Evolutionary conservation across 148 eudicot species (phyloP), one percentile per base, ranked within the genome.

Genomic region (Vaccinium vitisidaea): DNA sequence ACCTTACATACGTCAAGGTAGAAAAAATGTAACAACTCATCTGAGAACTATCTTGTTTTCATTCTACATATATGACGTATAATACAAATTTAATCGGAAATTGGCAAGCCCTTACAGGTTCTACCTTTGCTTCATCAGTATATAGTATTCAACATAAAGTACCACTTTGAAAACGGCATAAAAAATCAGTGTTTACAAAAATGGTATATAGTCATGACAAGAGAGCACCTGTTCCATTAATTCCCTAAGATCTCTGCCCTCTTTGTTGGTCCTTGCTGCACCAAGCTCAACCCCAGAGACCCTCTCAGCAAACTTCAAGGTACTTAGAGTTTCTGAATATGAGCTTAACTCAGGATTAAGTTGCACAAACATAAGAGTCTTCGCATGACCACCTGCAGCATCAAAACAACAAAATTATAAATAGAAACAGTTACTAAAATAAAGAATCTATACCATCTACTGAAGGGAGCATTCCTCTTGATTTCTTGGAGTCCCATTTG

Each of bases 291-390:
- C 90, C 43, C 90, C 90, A 30, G 90, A 88, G 59, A 86, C 90
- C 77, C 90, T 84, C 84, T 88, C 90, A 7, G 90, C 90, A 73
- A 88, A 88, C 87, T 88, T 88, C 80, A 88, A 84, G 70, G 90
- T 86, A 81, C 90, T 84, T 61, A 86, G 15, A 82, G 88, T 83
- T 84, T 88, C 90, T 25, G 86, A 54, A 53, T 23, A 86, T 39
- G 90, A 88, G 30, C 10, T 77, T 25, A 78, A 59, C 70, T 83
- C 86, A 3, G 90, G 90, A 86, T 88, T 88, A 71, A 88, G 88
- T 81, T 88, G 90, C 58, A 88, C 88, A 86, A 88, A 86, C 90
- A 88, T 88, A 56, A 88, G 86, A 56, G 90, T 88, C 88, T 88
- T 88, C 21, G 90, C 90, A 81, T 88, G 90, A 43, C 90, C 90